Conservation (phyloP, 208 protist genomes). For the Acanthamoeba triangularis region DNA sequence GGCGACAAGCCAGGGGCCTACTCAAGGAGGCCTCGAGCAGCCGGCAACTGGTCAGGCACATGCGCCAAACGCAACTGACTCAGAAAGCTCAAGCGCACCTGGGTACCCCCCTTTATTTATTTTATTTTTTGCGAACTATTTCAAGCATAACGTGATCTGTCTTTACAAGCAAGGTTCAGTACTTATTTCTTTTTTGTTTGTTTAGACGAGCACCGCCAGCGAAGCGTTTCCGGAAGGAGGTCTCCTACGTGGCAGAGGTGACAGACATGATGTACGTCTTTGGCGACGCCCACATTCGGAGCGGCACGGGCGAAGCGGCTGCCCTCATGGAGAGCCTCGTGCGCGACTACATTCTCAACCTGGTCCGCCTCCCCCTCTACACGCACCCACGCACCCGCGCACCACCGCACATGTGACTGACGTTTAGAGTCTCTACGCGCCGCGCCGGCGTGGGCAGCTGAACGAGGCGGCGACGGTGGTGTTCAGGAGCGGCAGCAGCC, state of each 20-base stretch:
- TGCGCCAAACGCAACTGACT: too few species aligned
- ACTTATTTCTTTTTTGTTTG: not conserved
- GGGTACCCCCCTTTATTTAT: too few species aligned
- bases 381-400: not conserved
- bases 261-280: slow-evolving; percentile 70
- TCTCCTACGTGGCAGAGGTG: slow-evolving; percentile 44
- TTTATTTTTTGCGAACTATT: too few species aligned
- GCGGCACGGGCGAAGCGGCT: slow-evolving; percentile 27
- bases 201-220: not conserved
- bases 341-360: slow-evolving; percentile 59
- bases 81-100: too few species aligned
- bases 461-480: slow-evolving; percentile 21
- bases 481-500: slow-evolving; percentile 12
- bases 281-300: slow-evolving; percentile 59
- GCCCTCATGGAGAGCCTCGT: slow-evolving; percentile 54
- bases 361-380: not conserved
- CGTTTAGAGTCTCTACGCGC: not conserved
- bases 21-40: too few species aligned
- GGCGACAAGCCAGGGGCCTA: too few species aligned
- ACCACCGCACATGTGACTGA: not conserved
- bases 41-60: too few species aligned
- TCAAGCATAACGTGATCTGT: too few species aligned
- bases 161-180: too few species aligned
- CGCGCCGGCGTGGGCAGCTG: not conserved
- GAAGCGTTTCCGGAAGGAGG: slow-evolving; percentile 22